Conservation (phyloP, 257 asterid species). For the Scutellaria barbata region DNA sequence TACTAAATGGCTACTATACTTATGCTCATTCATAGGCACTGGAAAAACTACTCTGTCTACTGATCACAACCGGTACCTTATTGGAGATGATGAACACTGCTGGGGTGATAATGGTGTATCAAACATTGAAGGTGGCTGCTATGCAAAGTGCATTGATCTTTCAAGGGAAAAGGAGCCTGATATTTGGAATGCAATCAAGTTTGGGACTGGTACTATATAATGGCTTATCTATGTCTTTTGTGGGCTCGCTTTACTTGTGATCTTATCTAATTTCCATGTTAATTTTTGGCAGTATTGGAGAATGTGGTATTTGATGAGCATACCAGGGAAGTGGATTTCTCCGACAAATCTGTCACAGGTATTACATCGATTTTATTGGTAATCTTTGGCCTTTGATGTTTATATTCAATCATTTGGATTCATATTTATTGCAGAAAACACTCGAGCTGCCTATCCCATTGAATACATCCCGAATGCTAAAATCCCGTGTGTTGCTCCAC, state of each 20-base stretch:
- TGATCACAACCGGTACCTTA: slow-evolving; percentile 86
- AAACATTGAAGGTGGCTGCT: slow-evolving; percentile 98
- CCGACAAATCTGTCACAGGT: slow-evolving; percentile 96
- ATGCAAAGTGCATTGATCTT: slow-evolving; percentile 95
- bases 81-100: slow-evolving; percentile 99
- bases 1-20: slow-evolving; percentile 12
- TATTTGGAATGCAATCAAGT: slow-evolving; percentile 97
- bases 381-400: background rate
- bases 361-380: background rate
- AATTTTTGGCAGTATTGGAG: slow-evolving; percentile 67
- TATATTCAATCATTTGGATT: background rate
- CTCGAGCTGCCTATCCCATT: slow-evolving; percentile 97
- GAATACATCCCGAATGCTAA: slow-evolving; percentile 96
- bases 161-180: slow-evolving; percentile 95
- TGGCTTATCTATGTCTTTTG: background rate
- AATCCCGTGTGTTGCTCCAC: slow-evolving; percentile 90
- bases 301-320: slow-evolving; percentile 97
- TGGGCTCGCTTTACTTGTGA: background rate
- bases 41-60: slow-evolving; percentile 99
- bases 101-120: slow-evolving; percentile 94
- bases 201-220: slow-evolving; percentile 76
- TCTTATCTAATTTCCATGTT: background rate
- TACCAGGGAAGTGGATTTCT: slow-evolving; percentile 83
- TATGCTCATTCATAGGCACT: slow-evolving; percentile 60
- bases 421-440: slow-evolving; percentile 64